Base-by-base conservation (phyloP, 2,329 filamentous ascomycete genomes). In the Cryphonectria japonica region DNA sequence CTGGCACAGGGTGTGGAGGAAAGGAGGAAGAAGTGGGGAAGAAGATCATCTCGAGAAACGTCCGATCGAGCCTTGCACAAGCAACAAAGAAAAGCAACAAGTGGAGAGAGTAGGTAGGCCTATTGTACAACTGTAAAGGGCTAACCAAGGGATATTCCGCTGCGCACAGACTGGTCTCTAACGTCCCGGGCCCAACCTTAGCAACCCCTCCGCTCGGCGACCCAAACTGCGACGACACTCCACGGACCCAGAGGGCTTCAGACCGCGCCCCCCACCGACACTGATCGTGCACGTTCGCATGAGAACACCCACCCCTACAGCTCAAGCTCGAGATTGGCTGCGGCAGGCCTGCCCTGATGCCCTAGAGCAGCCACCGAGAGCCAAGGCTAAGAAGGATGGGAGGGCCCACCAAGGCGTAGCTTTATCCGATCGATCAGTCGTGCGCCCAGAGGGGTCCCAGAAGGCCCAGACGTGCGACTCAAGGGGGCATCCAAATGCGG, bases 101-200 rank as follows among this genome's bases (percentile, higher is more conserved):
- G 67, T 67, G 70, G 69, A 67, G 68, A 50, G 46, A 39, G 19
- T 3, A 11, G 46, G 46, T 50, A 50, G 46, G 46, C 22, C 22
- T 50, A 50, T 22, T 50, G 46, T 50, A 50, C 46, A 50, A 50
- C 46, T 73, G 54, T 32, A 46, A 46, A 34, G 46, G 50, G 63
- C 59, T 68, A 61, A 46, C 11, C 65, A 61, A 59, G 69, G 65
- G 60, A 50, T 46, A 41, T 71, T 75, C 75, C 71, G 72, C 69
- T 39, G 67, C 76, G 78, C 78, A 79, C 78, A 79, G 78, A 78
- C 78, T 71, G 73, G 73, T 71, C 70, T 75, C 73, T 75, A 52
- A 70, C 69, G 65, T 68, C 65, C 69, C 65, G 69, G 57, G 52
- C 62, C 69, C 69, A 70, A 70, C 65, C 65, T 61, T 54, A 54